phyloP scores from a whole-genome alignment of 1,284 basidiomycete species.

The Hemileia vastatrix region DNA sequence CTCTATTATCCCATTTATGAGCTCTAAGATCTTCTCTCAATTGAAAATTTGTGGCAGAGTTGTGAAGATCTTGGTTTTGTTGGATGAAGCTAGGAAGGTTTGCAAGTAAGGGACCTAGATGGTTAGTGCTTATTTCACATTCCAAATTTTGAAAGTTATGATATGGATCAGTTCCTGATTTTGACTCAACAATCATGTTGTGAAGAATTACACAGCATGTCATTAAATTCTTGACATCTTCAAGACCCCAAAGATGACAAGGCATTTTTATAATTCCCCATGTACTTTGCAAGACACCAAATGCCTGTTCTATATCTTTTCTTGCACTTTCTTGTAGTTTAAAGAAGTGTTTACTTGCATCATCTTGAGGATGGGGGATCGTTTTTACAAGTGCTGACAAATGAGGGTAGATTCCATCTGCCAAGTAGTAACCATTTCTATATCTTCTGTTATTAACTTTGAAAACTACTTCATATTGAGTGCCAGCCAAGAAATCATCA shows the following conservation, averaged over 20 bases:
- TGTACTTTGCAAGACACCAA: neutral
- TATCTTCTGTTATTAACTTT: neutral
- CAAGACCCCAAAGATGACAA: neutral
- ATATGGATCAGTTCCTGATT: no score
- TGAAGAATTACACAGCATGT: slow-evolving; percentile 4
- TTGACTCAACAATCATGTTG: no score
- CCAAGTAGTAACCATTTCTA: neutral
- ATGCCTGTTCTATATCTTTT: slow-evolving; percentile 4
- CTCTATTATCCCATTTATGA: no score
- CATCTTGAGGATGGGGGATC: neutral
- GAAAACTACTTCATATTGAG: neutral
- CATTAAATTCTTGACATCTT: neutral
- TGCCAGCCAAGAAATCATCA: neutral
- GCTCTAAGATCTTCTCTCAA: neutral
- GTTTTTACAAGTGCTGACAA: neutral
- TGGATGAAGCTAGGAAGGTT: neutral
- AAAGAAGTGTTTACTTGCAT: slow-evolving; percentile 4
- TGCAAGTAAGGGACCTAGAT: neutral
- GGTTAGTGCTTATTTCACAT: neutral
- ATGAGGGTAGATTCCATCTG: neutral
- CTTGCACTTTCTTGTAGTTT: neutral
- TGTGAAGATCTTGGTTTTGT: neutral
- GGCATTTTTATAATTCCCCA: slow-evolving; percentile 2
- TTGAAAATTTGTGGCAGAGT: neutral
- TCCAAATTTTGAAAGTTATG: no score